Percentiles rank a stretch among this genome's conserved stretches.
These are phyloP conservation scores for Rutstroemia sydowiana DNA, from an alignment of 2,329 filamentous ascomycete genomes.

Conservation along the genomic window DNA sequence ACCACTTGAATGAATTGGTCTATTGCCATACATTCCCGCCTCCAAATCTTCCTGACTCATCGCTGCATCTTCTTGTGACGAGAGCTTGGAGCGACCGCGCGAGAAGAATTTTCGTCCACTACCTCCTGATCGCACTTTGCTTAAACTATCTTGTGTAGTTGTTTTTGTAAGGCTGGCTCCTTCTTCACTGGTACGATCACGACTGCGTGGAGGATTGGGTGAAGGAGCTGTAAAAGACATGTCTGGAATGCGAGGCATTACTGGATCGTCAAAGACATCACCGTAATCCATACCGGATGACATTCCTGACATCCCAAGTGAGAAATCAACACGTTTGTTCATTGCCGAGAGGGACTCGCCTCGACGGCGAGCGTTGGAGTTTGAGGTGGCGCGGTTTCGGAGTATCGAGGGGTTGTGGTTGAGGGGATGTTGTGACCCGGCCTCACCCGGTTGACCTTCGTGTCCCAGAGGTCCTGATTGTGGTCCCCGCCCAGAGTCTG, in stretches of 20 bases:
- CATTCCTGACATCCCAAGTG: constrained; percentile 56
- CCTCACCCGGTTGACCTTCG: constrained; percentile 22
- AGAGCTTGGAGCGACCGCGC: constrained; percentile 33
- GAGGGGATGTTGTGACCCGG: constrained; percentile 7
- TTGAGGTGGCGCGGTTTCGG: constrained; percentile 37
- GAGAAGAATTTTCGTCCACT: constrained; percentile 50
- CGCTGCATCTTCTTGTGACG: constrained; percentile 20
- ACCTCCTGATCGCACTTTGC: constrained; percentile 28
- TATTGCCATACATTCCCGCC: constrained; percentile 14
- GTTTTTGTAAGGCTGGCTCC: constrained; percentile 12
- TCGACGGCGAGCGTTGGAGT: constrained; percentile 37
- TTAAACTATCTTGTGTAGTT: constrained; percentile 20
- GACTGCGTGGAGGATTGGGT: constrained; percentile 17
- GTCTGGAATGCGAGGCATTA: constrained; percentile 31
- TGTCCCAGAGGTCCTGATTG: constrained; percentile 25
- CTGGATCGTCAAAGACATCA: constrained; percentile 54
- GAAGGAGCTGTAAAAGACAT: constrained; percentile 26
- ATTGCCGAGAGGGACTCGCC: constrained; percentile 51
- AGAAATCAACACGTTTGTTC: constrained; percentile 62
- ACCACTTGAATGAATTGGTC: constrained; percentile 23
- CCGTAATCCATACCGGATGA: constrained; percentile 51
- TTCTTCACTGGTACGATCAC: constrained; percentile 16
- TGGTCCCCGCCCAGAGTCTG: constrained; percentile 23
- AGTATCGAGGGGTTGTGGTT: constrained; percentile 45
- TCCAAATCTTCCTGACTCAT: constrained; percentile 26